These are phyloP conservation scores for Neospermospora avenae DNA, from an alignment of 2,329 filamentous ascomycete genomes.

Conservation along the genomic window DNA sequence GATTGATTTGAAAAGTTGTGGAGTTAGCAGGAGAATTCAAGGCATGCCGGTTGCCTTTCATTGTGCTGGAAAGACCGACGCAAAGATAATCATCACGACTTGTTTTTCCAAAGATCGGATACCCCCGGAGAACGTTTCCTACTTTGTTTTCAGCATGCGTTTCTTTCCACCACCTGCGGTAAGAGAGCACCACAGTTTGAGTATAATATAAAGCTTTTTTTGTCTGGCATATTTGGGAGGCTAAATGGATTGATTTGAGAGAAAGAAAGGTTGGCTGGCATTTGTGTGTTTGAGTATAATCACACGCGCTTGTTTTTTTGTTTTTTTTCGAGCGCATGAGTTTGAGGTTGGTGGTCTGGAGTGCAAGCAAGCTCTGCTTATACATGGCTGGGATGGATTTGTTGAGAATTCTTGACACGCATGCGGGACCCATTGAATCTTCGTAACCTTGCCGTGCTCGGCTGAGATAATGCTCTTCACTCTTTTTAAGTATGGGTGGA, in stretches of 20 bases:
- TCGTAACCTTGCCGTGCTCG: background rate
- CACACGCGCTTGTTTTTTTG: background rate
- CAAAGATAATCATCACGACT: constrained; percentile 13
- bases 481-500: background rate
- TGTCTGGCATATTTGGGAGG: constrained; percentile 5
- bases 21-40: background rate
- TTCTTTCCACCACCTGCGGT: constrained; percentile 1
- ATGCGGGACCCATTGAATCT: background rate
- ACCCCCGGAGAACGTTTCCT: constrained; percentile 24
- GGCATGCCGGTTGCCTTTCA: constrained; percentile 3
- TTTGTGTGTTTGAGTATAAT: constrained; percentile 11
- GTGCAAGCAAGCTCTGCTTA: background rate
- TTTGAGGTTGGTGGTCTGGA: background rate
- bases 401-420: background rate
- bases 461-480: background rate
- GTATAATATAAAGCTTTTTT: constrained; percentile 5
- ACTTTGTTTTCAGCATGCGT: constrained; percentile 10
- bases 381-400: background rate
- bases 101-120: constrained; percentile 26
- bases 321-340: background rate
- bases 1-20: constrained; percentile 3
- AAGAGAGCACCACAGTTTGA: constrained; percentile 6
- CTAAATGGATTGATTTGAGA: constrained; percentile 6
- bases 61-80: constrained; percentile 4
- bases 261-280: background rate